These are phyloP conservation scores for Hanseniaspora nectarophila DNA, from an alignment of 805 yeast genomes.

Conservation along the genomic window DNA sequence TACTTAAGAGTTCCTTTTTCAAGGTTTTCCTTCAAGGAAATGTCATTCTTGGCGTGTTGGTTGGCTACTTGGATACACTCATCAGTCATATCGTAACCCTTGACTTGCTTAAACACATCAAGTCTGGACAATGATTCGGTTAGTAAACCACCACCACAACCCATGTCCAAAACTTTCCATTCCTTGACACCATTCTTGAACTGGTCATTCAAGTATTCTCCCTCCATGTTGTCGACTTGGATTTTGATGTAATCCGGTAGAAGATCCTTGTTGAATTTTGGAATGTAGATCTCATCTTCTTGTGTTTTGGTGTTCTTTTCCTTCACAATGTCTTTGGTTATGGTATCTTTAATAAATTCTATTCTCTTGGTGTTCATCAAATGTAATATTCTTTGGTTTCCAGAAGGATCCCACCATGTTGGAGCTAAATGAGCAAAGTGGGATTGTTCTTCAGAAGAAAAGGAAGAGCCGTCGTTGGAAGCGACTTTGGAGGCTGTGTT, in stretches of 20 bases:
- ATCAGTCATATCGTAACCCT: constrained; percentile 74
- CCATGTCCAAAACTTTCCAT: constrained; percentile 65
- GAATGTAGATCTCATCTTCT: constrained; percentile 43
- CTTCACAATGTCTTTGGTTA: not conserved
- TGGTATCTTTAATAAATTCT: constrained; percentile 66
- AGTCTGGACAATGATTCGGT: constrained; percentile 78
- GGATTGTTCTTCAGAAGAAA: constrained; percentile 40
- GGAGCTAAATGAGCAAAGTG: constrained; percentile 81
- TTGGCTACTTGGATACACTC: constrained; percentile 76
- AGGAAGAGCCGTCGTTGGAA: not conserved
- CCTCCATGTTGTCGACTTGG: constrained; percentile 44
- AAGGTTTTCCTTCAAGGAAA: constrained; percentile 38
- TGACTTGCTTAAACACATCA: constrained; percentile 47
- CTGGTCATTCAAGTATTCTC: constrained; percentile 28
- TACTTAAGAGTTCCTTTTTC: constrained; percentile 35
- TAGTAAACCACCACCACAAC: constrained; percentile 97
- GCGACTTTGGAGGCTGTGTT: not conserved
- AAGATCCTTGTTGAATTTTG: constrained; percentile 61
- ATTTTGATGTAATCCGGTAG: constrained; percentile 46
- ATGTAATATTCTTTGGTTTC: constrained; percentile 86
- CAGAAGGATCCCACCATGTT: constrained; percentile 97
- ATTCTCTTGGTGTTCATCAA: constrained; percentile 83
- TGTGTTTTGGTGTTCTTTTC: not conserved
- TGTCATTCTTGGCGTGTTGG: constrained; percentile 56
- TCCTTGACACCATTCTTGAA: constrained; percentile 24